phyloP scores from a whole-genome alignment of 345 rosid species.

The Gossypium ekmanianum region DNA sequence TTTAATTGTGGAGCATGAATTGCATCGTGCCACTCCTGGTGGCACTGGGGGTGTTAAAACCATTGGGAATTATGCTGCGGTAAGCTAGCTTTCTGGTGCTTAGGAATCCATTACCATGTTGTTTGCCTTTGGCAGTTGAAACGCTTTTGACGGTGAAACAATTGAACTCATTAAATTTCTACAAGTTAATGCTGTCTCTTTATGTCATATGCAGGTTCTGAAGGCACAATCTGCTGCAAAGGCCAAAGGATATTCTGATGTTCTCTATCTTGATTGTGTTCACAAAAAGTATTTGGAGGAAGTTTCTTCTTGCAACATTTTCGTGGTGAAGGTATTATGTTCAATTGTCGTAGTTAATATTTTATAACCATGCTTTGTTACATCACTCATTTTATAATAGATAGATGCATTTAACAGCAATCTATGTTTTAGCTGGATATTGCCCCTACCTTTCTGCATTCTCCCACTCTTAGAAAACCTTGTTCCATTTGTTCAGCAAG shows the following conservation, averaged over 20 bases:
- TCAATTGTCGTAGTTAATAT: not conserved
- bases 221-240: constrained; percentile 84
- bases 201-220: constrained; percentile 37
- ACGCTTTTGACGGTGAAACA: not conserved
- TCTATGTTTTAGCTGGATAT: too few species aligned
- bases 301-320: constrained; percentile 68
- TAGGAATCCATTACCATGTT: not conserved
- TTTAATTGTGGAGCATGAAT: constrained; percentile 53
- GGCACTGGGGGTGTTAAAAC: constrained; percentile 96
- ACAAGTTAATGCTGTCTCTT: not conserved
- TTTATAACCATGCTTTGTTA: not conserved
- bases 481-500: not conserved
- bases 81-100: constrained; percentile 21
- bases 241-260: constrained; percentile 86
- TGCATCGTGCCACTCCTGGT: constrained; percentile 95
- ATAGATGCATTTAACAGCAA: not conserved
- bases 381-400: not conserved
- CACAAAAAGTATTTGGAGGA: constrained; percentile 80
- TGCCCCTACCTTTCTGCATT: not conserved
- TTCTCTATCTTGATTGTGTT: constrained; percentile 84
- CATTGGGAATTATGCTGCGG: constrained; percentile 93
- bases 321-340: constrained; percentile 56
- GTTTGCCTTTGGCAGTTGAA: not conserved
- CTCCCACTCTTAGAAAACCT: not conserved
- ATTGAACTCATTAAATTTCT: not conserved